Evolutionary conservation across 2,329 filamentous ascomycete genomes (phyloP).

Genomic region (Pseudogymnoascus pannorum): DNA sequence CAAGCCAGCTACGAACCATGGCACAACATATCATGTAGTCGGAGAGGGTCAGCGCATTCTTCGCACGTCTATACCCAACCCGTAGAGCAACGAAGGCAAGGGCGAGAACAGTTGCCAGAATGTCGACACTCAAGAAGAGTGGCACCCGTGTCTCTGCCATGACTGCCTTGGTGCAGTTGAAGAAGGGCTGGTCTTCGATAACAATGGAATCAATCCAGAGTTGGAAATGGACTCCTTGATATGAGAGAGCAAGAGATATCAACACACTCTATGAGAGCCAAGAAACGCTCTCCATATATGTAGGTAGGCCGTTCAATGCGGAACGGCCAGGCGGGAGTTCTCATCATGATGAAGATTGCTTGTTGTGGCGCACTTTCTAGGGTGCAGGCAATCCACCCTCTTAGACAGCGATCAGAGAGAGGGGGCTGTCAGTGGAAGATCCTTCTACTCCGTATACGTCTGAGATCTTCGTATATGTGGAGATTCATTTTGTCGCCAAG

Average conservation of each 20-base stretch:
- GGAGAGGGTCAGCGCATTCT: not conserved
- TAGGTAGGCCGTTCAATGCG: not conserved
- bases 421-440: not conserved
- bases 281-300: not conserved
- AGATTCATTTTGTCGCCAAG: not conserved
- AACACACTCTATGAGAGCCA: not conserved
- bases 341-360: not conserved
- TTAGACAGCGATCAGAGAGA: not conserved
- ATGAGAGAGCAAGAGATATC: not conserved
- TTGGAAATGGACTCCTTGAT: not conserved
- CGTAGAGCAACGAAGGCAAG: not conserved
- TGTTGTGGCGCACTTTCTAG: not conserved
- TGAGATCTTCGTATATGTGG: not conserved
- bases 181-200: not conserved
- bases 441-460: not conserved
- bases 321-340: not conserved
- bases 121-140: conserved; percentile 1
- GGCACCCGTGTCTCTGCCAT: not conserved
- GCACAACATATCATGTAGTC: conserved; percentile 5
- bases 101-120: not conserved
- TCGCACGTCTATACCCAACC: not conserved
- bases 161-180: not conserved
- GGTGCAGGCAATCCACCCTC: not conserved
- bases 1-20: not conserved
- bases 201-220: not conserved